Evolutionary conservation across 179 eudicot genomes (phyloP).

Genomic region (Carnegiea gigantea): DNA sequence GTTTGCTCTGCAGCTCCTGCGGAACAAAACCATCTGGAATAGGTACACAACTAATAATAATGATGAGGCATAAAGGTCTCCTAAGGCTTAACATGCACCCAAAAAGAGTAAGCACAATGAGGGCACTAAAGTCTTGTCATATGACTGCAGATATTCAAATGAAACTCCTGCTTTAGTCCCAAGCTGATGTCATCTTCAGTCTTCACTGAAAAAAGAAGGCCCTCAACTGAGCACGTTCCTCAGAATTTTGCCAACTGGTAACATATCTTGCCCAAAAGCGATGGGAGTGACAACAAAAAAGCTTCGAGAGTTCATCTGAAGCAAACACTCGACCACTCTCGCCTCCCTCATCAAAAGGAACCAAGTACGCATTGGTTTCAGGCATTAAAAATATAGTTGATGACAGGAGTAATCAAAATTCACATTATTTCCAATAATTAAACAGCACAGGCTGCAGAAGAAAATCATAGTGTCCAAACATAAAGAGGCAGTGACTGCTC

Average conservation of each 20-base stretch:
- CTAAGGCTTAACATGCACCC: not conserved
- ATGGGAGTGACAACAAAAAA: not conserved
- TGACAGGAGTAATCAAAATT: not conserved
- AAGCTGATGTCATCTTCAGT: slow-evolving; percentile 4
- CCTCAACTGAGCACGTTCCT: not conserved
- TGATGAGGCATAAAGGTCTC: not conserved
- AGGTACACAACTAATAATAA: not conserved
- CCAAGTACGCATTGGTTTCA: slow-evolving; percentile 1
- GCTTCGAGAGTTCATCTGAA: not conserved
- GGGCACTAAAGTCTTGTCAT: not conserved
- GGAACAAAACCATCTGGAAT: not conserved
- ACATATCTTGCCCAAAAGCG: slow-evolving; percentile 10
- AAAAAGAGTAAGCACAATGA: not conserved
- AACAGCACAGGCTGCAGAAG: slow-evolving; percentile 14
- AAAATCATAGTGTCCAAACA: slow-evolving; percentile 11
- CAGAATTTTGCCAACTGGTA: not conserved
- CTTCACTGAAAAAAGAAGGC: slow-evolving; percentile 4
- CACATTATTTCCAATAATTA: not conserved
- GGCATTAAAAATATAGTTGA: slow-evolving; percentile 3
- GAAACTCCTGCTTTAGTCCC: slow-evolving; percentile 12
- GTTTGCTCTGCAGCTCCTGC: not conserved
- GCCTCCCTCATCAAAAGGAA: slow-evolving; percentile 4
- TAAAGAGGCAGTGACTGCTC: not conserved
- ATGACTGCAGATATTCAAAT: not conserved
- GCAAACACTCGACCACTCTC: not conserved